A percentile compares a stretch with the other conserved stretches of the same genome.
These are phyloP conservation scores for Daldinia childiae DNA, from an alignment of 495 filamentous ascomycete genomes.

Conservation along the genomic window DNA sequence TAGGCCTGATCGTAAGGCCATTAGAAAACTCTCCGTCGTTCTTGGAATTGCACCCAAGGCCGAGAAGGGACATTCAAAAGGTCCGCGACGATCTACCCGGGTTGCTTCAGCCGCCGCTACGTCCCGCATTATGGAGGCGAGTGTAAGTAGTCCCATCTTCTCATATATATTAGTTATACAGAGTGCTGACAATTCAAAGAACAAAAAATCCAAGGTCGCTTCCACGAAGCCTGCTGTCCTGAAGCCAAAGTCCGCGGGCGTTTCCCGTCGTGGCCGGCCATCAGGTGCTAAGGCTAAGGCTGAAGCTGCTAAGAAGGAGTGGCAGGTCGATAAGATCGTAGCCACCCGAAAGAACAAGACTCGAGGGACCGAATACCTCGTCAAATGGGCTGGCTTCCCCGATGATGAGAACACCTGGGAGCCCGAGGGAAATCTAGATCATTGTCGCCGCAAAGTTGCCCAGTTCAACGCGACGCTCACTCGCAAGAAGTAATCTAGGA, in stretches of 20 bases:
- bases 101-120: neutral
- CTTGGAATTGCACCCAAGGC: neutral
- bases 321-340: neutral
- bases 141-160: neutral
- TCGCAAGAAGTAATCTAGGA: neutral
- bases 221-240: neutral
- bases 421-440: constrained; percentile 38
- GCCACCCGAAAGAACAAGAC: neutral
- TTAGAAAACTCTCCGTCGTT: neutral
- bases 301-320: neutral
- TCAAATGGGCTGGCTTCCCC: constrained; percentile 56
- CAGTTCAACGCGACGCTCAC: neutral
- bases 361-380: constrained; percentile 41
- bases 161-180: neutral
- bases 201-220: neutral
- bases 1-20: neutral
- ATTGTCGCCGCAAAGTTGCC: neutral
- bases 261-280: neutral
- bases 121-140: neutral
- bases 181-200: neutral
- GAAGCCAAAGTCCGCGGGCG: neutral
- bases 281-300: neutral
- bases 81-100: neutral
- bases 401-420: constrained; percentile 55
- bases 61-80: neutral